Evolutionary conservation across 23 red algal species (phyloP), one percentile per base, ranked within the genome.

Genomic region (Agarophyton chilense): DNA sequence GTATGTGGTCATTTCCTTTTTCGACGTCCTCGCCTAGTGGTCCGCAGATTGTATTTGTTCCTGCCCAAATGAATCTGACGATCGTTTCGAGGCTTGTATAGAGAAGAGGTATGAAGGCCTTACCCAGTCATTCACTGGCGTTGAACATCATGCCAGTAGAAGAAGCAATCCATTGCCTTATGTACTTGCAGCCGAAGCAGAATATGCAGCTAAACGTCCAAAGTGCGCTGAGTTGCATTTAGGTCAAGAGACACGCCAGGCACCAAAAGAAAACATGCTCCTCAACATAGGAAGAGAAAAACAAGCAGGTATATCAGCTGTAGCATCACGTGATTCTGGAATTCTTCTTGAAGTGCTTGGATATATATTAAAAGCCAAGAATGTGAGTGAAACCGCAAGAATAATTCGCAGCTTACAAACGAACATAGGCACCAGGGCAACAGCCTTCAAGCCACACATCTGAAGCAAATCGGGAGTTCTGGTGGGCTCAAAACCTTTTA

Each of bases 11-110:
- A 78, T 85, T 8, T 77, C 79, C 22, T 39, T 46, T 7, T 78
- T 77, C 34, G 79, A 78, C n/a, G 77, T 74, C 12, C 55, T 85
- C 31, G 38, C 62, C 24, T 65, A 78, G 43, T 93, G 90, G 90
- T 62, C 90, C 19, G 55, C 35, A 28, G 79, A 56, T 24, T 42
- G 52, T 36, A 57, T 88, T 72, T 44, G 50, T 12, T 49, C 24
- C 43, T 77, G 72, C 35, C 25, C 32, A 28, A 64, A 64, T 31
- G 90, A 93, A 29, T 36, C 90, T 0, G 90, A 93, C 63, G 90
- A 83, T 44, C 39, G 18, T 31, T 26, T 93, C 32, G 61, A 58
- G 49, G 19, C 33, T 19, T 13, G 28, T 9, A 85, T 93, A 10
- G 63, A 62, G n/a, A 80, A 82, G 35, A 39, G 52, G 18, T 85